These are phyloP conservation scores for Hyphodiscus sp. DNA, from an alignment of 2,329 filamentous ascomycete genomes.

Conservation along the genomic window DNA sequence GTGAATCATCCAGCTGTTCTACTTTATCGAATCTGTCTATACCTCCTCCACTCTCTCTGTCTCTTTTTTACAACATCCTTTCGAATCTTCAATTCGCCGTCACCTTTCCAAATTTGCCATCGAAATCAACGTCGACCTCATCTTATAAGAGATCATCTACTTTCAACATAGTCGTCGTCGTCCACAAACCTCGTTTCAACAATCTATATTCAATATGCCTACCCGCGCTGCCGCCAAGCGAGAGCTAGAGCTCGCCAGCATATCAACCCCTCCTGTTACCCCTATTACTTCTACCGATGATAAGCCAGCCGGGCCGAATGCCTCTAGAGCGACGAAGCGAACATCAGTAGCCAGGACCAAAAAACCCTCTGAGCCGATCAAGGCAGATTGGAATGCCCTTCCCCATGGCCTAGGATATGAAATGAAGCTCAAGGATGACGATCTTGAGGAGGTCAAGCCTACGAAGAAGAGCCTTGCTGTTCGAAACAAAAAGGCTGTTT, in stretches of 20 bases:
- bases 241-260: conserved; percentile 3
- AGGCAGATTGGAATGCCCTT: conserved; percentile 37
- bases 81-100: no score
- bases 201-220: conserved; percentile 4
- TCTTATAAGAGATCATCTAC: no score
- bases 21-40: no score
- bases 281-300: neutral
- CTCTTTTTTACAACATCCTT: no score
- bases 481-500: conserved; percentile 5
- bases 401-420: conserved; percentile 49
- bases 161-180: no score
- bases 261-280: conserved; percentile 3
- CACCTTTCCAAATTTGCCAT: no score
- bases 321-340: conserved; percentile 14
- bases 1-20: no score
- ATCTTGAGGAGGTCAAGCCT: conserved; percentile 1
- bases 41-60: no score
- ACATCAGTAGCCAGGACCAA: conserved; percentile 2
- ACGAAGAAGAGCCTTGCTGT: conserved; percentile 1
- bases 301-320: neutral
- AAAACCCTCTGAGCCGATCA: conserved; percentile 11
- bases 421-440: conserved; percentile 10
- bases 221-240: conserved; percentile 10
- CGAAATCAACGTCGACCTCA: no score
- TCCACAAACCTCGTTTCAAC: no score